Evolutionary conservation across 345 rosid species (phyloP).

Genomic region (Trapa incisa): DNA sequence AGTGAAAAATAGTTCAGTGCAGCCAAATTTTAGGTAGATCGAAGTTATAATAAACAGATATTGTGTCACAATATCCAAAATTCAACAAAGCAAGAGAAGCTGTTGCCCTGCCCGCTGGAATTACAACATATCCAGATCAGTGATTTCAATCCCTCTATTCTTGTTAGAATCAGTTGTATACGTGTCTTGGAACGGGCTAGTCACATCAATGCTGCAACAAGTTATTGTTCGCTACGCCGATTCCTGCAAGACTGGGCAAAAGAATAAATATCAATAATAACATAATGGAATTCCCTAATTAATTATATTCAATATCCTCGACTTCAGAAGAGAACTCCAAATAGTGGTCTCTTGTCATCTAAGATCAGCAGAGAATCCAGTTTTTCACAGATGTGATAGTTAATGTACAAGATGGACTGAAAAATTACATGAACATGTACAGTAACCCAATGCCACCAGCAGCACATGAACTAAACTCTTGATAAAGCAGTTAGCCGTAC

Average conservation of each 20-base stretch:
- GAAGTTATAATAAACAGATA: neutral
- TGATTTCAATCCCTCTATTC: neutral
- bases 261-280: neutral
- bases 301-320: neutral
- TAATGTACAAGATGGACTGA: neutral
- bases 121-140: neutral
- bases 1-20: neutral
- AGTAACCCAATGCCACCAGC: neutral
- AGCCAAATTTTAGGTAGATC: neutral
- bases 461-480: neutral
- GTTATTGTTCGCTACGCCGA: neutral
- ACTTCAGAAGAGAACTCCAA: neutral
- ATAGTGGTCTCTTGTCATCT: neutral
- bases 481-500: neutral
- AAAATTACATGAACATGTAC: neutral
- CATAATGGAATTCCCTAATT: neutral
- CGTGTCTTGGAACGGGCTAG: neutral
- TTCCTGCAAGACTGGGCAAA: neutral
- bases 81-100: neutral
- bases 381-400: neutral
- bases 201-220: neutral
- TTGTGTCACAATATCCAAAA: neutral
- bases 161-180: neutral
- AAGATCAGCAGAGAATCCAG: neutral
- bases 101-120: neutral